These are phyloP conservation scores for Sonneratia caseolaris DNA, from an alignment of 345 rosid genomes.

Conservation along the genomic window DNA sequence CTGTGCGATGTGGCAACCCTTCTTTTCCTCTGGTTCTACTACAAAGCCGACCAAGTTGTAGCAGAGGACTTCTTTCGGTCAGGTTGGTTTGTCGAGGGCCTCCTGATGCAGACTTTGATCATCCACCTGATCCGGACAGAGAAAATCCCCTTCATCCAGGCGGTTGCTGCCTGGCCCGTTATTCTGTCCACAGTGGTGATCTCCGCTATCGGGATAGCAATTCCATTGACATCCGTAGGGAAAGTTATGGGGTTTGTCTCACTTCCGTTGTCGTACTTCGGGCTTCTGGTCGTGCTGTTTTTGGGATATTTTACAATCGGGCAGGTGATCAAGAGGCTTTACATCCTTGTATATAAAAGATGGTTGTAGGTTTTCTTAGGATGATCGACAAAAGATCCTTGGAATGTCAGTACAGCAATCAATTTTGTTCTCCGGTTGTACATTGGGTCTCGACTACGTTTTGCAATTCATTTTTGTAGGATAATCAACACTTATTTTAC, in stretches of 20 bases:
- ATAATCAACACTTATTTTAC: not conserved
- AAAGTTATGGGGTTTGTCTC: slow-evolving; percentile 28
- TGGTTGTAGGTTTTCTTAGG: slow-evolving; percentile 32
- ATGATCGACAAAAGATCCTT: not conserved
- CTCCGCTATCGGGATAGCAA: slow-evolving; percentile 43
- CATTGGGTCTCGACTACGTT: not conserved
- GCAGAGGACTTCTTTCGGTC: slow-evolving; percentile 29
- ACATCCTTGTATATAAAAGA: slow-evolving; percentile 36
- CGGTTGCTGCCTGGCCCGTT: slow-evolving; percentile 54
- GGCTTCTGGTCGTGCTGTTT: slow-evolving; percentile 48
- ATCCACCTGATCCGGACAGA: slow-evolving; percentile 58
- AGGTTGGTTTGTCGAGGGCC: slow-evolving; percentile 57
- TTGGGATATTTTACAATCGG: slow-evolving; percentile 48
- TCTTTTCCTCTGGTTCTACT: slow-evolving; percentile 34
- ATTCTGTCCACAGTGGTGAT: slow-evolving; percentile 36
- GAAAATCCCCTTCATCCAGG: slow-evolving; percentile 55
- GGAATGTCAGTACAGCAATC: not conserved
- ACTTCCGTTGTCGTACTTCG: slow-evolving; percentile 44
- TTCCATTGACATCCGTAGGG: slow-evolving; percentile 36
- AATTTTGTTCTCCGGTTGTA: not conserved
- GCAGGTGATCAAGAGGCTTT: slow-evolving; percentile 49
- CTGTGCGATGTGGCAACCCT: slow-evolving; percentile 38
- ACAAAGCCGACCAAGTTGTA: not conserved
- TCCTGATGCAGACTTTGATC: slow-evolving; percentile 56
- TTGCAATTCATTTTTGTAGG: not conserved